phyloP scores from a whole-genome alignment of 2,329 filamentous ascomycete genomes.

The Epichloe sibirici region DNA sequence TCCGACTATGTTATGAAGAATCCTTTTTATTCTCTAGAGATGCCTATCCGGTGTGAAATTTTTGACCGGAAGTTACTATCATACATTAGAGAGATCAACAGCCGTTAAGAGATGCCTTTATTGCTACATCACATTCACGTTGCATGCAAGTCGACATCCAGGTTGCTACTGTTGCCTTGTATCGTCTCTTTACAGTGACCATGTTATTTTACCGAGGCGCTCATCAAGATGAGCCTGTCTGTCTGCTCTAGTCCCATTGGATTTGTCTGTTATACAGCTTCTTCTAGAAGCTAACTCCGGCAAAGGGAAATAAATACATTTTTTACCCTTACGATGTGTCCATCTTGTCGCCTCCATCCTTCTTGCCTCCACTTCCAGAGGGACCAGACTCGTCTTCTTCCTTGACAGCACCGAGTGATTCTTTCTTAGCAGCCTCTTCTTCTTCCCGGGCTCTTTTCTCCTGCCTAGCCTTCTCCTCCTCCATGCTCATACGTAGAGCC shows the following conservation, averaged over 20 bases:
- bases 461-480: conserved; percentile 90
- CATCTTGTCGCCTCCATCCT: conserved; percentile 58
- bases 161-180: too few relatives aligned
- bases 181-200: too few relatives aligned
- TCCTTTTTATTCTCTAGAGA: conserved; percentile 95
- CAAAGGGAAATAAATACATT: too few relatives aligned
- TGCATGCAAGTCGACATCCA: too few relatives aligned
- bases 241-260: neutral
- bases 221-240: neutral
- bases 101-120: conserved; percentile 27
- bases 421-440: conserved; percentile 60
- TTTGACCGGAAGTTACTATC: conserved; percentile 79
- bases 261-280: conserved; percentile 15
- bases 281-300: conserved; percentile 16
- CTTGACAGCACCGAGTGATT: conserved; percentile 67
- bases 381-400: conserved; percentile 58
- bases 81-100: conserved; percentile 65
- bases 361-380: conserved; percentile 32
- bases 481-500: conserved; percentile 92
- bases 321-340: conserved; percentile 54
- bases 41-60: conserved; percentile 90
- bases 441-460: conserved; percentile 74
- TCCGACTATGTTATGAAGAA: conserved; percentile 99
- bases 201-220: too few relatives aligned
- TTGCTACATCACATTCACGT: neutral